phyloP scores from a whole-genome alignment of 1,284 basidiomycete species.

The Ceraceosorus guamensis region DNA sequence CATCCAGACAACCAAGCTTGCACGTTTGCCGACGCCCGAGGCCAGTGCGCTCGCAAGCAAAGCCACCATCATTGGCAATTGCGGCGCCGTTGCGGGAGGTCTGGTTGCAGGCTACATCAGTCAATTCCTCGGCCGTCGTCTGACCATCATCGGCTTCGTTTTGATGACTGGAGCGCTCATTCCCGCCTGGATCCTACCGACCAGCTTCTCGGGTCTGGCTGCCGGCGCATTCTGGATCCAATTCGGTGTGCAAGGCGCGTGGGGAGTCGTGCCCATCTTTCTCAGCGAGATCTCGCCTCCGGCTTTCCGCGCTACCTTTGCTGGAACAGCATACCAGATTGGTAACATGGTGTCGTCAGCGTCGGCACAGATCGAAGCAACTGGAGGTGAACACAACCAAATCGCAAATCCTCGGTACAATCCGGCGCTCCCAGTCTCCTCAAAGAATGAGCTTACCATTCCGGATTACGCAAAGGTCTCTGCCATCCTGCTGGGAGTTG shows the following conservation, averaged over 20 bases:
- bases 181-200: slow-evolving; percentile 50
- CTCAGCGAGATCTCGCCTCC: slow-evolving; percentile 84
- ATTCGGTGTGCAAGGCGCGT: slow-evolving; percentile 51
- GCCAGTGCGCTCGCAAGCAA: slow-evolving; percentile 61
- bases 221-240: slow-evolving; percentile 54
- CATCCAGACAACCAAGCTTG: slow-evolving; percentile 31
- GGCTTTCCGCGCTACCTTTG: slow-evolving; percentile 86
- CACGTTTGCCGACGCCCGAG: slow-evolving; percentile 10
- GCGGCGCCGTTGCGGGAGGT: slow-evolving; percentile 69
- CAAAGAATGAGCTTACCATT: slow-evolving; percentile 7
- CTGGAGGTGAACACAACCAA: slow-evolving; percentile 52
- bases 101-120: slow-evolving; percentile 67
- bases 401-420: slow-evolving; percentile 26
- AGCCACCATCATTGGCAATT: slow-evolving; percentile 85
- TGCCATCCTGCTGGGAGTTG: slow-evolving; percentile 71
- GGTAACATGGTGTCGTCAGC: slow-evolving; percentile 73
- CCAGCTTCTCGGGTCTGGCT: slow-evolving; percentile 45
- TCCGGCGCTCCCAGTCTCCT: slow-evolving; percentile 11
- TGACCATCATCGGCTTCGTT: slow-evolving; percentile 67
- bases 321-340: slow-evolving; percentile 77
- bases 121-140: slow-evolving; percentile 78
- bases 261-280: slow-evolving; percentile 67
- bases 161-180: slow-evolving; percentile 33
- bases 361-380: slow-evolving; percentile 83
- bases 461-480: slow-evolving; percentile 68